phyloP scores from a whole-genome alignment of 2,329 filamentous ascomycete genomes.

The Aureobasidium leucospermi region DNA sequence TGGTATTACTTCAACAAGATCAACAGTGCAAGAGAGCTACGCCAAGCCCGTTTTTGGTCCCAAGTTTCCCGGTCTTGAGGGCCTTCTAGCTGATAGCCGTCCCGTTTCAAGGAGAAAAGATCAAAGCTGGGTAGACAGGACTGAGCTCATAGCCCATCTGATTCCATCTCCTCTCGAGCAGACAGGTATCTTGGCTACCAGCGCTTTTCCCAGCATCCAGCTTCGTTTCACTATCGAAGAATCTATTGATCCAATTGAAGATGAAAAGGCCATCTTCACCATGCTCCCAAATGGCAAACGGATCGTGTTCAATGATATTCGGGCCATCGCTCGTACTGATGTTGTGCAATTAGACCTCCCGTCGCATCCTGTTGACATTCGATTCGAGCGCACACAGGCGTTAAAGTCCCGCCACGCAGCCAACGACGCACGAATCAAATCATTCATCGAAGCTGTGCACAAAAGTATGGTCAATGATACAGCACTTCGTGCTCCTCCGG shows the following conservation, averaged over 20 bases:
- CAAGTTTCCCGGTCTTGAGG: neutral
- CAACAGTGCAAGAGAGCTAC: neutral
- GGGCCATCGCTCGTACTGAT: neutral
- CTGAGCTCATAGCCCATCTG: constrained; percentile 10
- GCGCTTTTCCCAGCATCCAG: neutral
- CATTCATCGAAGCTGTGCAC: constrained; percentile 9
- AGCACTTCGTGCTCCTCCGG: constrained; percentile 5
- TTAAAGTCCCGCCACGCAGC: neutral
- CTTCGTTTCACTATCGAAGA: constrained; percentile 4
- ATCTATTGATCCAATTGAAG: too few species aligned
- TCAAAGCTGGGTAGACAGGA: neutral
- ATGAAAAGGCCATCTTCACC: neutral
- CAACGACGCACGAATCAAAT: neutral
- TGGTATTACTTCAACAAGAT: neutral
- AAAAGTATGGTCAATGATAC: constrained; percentile 1
- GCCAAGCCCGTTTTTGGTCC: neutral
- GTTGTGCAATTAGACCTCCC: constrained; percentile 8
- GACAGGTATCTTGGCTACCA: neutral
- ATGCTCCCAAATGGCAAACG: neutral
- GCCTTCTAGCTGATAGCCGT: neutral
- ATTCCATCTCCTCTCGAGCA: constrained; percentile 12
- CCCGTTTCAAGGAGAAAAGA: neutral
- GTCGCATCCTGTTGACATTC: constrained; percentile 9
- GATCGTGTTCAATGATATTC: neutral
- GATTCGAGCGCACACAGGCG: neutral